Percentiles rank a stretch among this genome's conserved stretches.
These are phyloP conservation scores for Juncus inflexus DNA, from an alignment of 176 grass and related monocot species.

Conservation along the genomic window DNA sequence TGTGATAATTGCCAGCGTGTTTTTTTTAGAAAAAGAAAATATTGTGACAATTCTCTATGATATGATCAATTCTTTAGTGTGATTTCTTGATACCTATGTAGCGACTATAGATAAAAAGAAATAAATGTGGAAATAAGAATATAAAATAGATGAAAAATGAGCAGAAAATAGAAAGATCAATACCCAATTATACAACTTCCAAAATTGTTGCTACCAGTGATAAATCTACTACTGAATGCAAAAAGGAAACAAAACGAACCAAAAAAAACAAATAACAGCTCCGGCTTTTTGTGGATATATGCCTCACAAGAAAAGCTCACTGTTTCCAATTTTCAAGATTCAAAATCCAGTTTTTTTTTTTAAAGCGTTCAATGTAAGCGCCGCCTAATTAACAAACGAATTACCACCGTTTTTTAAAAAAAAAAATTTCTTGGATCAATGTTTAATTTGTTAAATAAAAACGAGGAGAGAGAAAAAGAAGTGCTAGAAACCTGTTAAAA, in stretches of 20 bases:
- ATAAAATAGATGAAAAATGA: too few species aligned
- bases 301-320: neutral
- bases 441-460: slow-evolving; percentile 34
- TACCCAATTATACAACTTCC: too few species aligned
- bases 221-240: too few species aligned
- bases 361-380: neutral
- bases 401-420: neutral
- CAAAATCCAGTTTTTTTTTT: slow-evolving; percentile 7
- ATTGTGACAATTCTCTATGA: neutral
- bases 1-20: neutral
- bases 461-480: slow-evolving; percentile 15
- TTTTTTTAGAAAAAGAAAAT: slow-evolving; percentile 22
- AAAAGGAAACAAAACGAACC: slow-evolving; percentile 8
- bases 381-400: neutral
- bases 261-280: neutral
- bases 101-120: too few species aligned
- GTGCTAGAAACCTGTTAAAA: slow-evolving; percentile 13
- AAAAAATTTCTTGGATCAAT: slow-evolving; percentile 54
- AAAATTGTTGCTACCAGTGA: too few species aligned
- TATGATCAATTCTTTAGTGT: neutral
- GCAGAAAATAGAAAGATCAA: too few species aligned
- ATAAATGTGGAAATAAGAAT: too few species aligned
- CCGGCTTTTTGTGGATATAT: neutral
- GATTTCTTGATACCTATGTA: too few species aligned
- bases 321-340: neutral